Base-by-base conservation (phyloP, 768 basidiomycete species). In the Sarcodon aspratus region DNA sequence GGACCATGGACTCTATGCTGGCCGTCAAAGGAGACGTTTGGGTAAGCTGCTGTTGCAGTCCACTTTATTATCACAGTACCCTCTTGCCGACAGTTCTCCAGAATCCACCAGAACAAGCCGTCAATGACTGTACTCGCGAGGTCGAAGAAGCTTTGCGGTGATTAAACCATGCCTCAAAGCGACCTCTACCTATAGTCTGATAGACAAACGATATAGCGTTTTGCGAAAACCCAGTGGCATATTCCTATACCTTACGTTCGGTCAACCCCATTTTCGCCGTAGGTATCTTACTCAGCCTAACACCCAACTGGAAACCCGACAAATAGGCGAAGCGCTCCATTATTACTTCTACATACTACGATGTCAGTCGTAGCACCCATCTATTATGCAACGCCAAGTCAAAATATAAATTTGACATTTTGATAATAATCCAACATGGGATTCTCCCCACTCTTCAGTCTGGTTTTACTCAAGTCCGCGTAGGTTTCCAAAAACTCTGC, bases 361-460 rank as follows among this genome's bases (percentile, higher is more conserved):
- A 54, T 27, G 40, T 17, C 40, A 42, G 13, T 42, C 9, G 13
- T 17, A 9, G 40, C 9, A 38, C 13, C 37, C 18, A 27, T 27
- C 18, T 13, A 15, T 17, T 13, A 27, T 27, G 21, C 21, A 5
- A 5, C 21, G 21, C 21, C 5, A 27, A 18, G 32, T 73, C 56
- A 95, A 57, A 95, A 95, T 59, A 95, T 69, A 61, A 96, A 82
- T 64, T 93, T 92, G 52, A 93, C 93, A 67, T 96, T 96, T 65
- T 85, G 78, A 63, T 96, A 97, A 63, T 84, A 93, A 56, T 84
- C 80, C 49, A 93, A 59, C 73, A 96, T 72, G 7, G 93, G 89
- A 62, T 93, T 94, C 66, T 88, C 88, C 46, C 93, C 90, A 61
- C 78, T 93, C 52, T 68, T 70, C 48, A 92, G 65, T 42, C 71